Evolutionary conservation across 768 basidiomycete genomes (phyloP), one percentile per base, ranked within the genome.

Genomic region (Hypsizygus marmoreus): DNA sequence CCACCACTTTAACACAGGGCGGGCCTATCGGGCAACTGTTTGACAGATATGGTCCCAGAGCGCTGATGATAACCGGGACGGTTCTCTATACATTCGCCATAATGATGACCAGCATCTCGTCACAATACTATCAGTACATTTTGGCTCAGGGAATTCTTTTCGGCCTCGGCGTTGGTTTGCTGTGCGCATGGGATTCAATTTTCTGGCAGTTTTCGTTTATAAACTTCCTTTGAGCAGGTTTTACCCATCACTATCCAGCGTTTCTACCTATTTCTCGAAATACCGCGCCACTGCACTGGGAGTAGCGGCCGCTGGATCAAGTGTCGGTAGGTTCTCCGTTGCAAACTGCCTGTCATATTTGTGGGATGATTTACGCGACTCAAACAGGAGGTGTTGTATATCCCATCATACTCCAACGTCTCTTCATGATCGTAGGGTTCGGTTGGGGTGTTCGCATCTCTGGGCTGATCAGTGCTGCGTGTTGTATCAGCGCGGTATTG

Each of bases 271-370:
- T 59, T 91, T 88, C 64, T 57, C 59, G 37, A 75, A 74, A 50
- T 81, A 82, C 50, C 77, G 87, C 11, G 85, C 84, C 3, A 82
- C 88, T 2, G 86, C 88, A 0, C 68, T 86, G 28, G 89, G 89
- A 2, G 67, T 91, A 44, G 82, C 80, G 13, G 73, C 79, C 1
- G 79, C 86, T 25, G 89, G 89, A n/a, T 82, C 83, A 19, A 78
- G 84, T 45, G 60, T 79, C 45, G 84, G 84, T 82, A 39, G 44
- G 68, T 58, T 14, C 13, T 26, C 25, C 11, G 23, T 40, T 26
- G 23, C 37, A 42, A 39, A 13, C 22, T 45, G 30, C 25, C 26
- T 26, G 28, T 28, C 24, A 42, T 17, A 14, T 22, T 40, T 14
- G 16, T 12, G 32, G 22, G 26, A 7, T 29, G n/a, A 31, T 19